Evolutionary conservation across 2,329 filamentous ascomycete species (phyloP).

Genomic region (Apiospora phragmitis): DNA sequence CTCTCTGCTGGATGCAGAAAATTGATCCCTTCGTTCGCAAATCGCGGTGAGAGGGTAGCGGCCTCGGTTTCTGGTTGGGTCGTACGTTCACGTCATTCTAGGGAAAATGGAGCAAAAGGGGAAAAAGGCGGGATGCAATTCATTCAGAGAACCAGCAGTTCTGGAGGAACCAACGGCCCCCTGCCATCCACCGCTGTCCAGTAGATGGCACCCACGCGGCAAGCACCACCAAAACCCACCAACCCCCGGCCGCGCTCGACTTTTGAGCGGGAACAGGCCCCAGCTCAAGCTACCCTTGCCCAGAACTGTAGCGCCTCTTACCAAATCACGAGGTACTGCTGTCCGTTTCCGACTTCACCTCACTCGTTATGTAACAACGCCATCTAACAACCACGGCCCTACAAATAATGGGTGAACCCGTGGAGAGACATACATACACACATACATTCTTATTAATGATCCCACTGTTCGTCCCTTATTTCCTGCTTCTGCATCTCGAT

Average conservation of each 20-base stretch:
- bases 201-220: background rate
- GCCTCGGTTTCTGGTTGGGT: background rate
- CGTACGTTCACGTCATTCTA: background rate
- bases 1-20: background rate
- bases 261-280: constrained; percentile 5
- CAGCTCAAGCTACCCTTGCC: constrained; percentile 7
- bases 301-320: background rate
- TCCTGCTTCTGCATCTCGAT: background rate
- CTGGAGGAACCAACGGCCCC: background rate
- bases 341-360: background rate
- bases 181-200: background rate
- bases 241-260: background rate
- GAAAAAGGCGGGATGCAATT: constrained; percentile 1
- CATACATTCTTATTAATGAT: background rate
- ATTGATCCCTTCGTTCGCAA: background rate
- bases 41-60: background rate
- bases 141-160: background rate
- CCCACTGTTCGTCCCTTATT: background rate
- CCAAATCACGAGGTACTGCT: no score
- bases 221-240: background rate
- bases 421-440: background rate
- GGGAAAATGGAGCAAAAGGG: background rate
- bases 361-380: background rate
- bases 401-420: background rate
- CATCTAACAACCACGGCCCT: background rate